Evolutionary conservation across 805 yeast species (phyloP).

Genomic region (Kuraishia piskuri): DNA sequence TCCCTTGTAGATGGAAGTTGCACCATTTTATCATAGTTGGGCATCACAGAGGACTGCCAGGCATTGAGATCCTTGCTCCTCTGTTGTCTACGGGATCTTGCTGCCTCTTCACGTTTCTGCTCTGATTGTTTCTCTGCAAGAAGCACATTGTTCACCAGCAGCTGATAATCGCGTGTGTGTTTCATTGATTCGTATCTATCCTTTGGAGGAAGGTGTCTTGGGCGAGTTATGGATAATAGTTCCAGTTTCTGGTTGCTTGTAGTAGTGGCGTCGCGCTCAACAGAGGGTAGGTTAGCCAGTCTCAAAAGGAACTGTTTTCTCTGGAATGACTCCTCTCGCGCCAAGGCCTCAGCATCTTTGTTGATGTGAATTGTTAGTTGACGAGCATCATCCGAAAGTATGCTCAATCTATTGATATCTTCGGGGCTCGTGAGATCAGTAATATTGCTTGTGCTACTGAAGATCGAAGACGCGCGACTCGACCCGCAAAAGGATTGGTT

Average conservation of each 20-base stretch:
- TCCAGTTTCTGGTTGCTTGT: neutral
- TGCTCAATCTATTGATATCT: conserved; percentile 10
- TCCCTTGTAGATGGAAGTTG: conserved; percentile 35
- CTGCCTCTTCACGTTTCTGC: conserved; percentile 18
- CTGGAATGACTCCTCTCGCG: conserved; percentile 28
- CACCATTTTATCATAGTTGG: conserved; percentile 25
- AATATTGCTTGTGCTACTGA: conserved; percentile 20
- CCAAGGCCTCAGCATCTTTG: conserved; percentile 21
- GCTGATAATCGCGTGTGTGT: conserved; percentile 46
- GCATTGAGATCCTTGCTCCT: conserved; percentile 26
- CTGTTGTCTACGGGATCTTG: conserved; percentile 24
- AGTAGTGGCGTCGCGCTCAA: neutral
- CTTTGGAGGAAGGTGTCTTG: conserved; percentile 62
- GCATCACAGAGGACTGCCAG: conserved; percentile 33
- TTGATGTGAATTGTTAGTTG: conserved; percentile 22
- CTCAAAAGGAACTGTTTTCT: conserved; percentile 15
- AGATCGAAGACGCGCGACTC: conserved; percentile 35
- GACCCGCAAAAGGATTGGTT: conserved; percentile 22
- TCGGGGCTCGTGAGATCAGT: conserved; percentile 12
- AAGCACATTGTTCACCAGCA: conserved; percentile 32
- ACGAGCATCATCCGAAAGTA: conserved; percentile 26
- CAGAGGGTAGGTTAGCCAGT: conserved; percentile 6
- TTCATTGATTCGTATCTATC: conserved; percentile 38
- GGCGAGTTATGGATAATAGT: conserved; percentile 25
- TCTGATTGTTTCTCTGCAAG: conserved; percentile 27